Evolutionary conservation across 345 rosid species (phyloP), one percentile per base, ranked within the genome.

Genomic region (Eucalyptus caleyi): DNA sequence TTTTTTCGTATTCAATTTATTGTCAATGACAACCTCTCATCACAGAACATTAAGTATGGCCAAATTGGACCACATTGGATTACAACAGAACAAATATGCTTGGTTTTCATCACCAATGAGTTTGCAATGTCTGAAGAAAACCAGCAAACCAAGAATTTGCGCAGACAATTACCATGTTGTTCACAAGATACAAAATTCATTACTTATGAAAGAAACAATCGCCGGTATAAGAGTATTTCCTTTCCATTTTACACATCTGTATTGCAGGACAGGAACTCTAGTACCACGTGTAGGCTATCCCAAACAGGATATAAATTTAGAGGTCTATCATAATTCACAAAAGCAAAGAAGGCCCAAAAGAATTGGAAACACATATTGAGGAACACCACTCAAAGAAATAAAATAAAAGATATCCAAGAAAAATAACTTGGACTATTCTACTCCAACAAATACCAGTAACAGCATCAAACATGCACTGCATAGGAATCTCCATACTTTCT

Each of bases 401-500:
- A 50, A 51, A 86, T 9, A 53, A 56, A 87, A 87, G 45, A 37
- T 32, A 18, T 69, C 69, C 69, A 6, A 60, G 69, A 27, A 60
- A 60, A 60, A 6, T 16, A 60, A 69, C 40, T 16, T 18, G 42
- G 82, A 72, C 26, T 56, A 42, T 77, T 77, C 15, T 77, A 19
- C 83, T 77, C 47, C 47, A 40, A 62, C 69, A 37, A 77, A 40
- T 40, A 77, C 83, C 83, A 37, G 88, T 21, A 87, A 34, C 16
- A 16, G 77, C n/a, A 87, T 59, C 11, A 87, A 21, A 77, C 30
- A 77, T 77, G 34, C 65, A 88, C 27, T 3, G 13, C 30, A 77
- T 24, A 77, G 83, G 83, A 40, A 77, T 72, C 50, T 60, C 72
- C 97, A 94, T 96, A 96, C 99, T 95, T 98, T 93, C 89, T 95